Evolutionary conservation across 2,329 filamentous ascomycete species (phyloP), one percentile per base, ranked within the genome.

Genomic region (Aaosphaeria pasadenensis): DNA sequence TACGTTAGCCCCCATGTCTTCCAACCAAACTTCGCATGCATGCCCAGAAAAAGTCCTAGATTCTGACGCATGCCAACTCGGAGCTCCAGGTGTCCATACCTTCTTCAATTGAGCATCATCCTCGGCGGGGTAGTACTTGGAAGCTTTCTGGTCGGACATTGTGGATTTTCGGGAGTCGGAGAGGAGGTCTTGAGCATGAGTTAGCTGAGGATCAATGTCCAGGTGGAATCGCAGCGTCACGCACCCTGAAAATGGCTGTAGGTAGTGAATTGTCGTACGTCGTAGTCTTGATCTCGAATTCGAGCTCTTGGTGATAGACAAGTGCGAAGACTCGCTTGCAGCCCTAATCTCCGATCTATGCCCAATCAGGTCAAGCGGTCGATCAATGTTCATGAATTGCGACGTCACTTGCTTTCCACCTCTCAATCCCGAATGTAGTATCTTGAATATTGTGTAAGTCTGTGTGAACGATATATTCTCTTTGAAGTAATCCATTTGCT

Each of bases 71-170:
- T 24, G 17, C 17, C 17, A 24, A 2, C 3, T 24, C 17, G 17
- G 17, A 24, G 17, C 17, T 24, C 17, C 17, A 24, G 17, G 3
- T 24, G 17, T 24, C 17, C 90, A 82, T 84, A 97, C 94, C 88
- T 95, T 92, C 86, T 91, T 95, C 73, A 86, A 83, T 77, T 88
- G 80, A 74, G 84, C 74, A 74, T 94, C 89, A 77, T 96, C 92
- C 77, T 96, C 88, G 71, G 90, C 89, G 75, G 91, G 88, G 81
- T 97, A 97, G 89, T 92, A 97, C 82, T 96, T 97, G 81, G 89
- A 85, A 70, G 91, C 91, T 87, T 95, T 95, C 76, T 96, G 62
- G 45, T 64, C 61, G 42, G 55, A 47, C 64, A 67, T 69, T 44
- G 50, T 48, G 33, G 33, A 36, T 9, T 36, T n/a, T 9, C 9